phyloP scores from a whole-genome alignment of 192 early-diverging fungal species.

The Podila epicladia region DNA sequence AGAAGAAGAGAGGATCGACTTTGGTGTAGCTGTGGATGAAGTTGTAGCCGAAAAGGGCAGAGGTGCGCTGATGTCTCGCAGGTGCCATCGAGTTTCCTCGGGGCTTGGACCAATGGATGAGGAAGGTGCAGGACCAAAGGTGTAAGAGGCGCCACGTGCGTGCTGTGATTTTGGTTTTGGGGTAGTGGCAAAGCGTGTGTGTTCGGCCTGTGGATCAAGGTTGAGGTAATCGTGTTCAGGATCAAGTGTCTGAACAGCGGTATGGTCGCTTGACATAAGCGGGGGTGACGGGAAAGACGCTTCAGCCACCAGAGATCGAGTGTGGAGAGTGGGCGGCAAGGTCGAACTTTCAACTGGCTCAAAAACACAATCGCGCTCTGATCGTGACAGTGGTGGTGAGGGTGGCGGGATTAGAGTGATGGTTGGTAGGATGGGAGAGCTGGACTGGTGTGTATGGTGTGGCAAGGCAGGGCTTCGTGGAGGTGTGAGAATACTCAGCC shows the following conservation, averaged over 20 bases:
- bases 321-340: background rate
- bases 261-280: background rate
- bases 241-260: background rate
- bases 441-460: background rate
- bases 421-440: background rate
- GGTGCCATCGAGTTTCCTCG: background rate
- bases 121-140: background rate
- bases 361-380: background rate
- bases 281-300: background rate
- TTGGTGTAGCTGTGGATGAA: background rate
- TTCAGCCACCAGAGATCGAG: background rate
- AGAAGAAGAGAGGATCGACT: background rate
- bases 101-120: background rate
- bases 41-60: background rate
- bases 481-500: background rate
- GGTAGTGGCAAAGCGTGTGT: background rate
- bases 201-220: too few relatives aligned
- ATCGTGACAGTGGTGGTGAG: background rate
- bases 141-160: too few relatives aligned
- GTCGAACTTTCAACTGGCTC: background rate
- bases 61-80: conserved; percentile 21
- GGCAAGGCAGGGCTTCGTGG: background rate
- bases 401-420: background rate
- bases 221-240: background rate
- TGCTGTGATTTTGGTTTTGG: background rate